Evolutionary conservation across 768 basidiomycete species (phyloP).

Genomic region (Macrolepiota dolichaula): DNA sequence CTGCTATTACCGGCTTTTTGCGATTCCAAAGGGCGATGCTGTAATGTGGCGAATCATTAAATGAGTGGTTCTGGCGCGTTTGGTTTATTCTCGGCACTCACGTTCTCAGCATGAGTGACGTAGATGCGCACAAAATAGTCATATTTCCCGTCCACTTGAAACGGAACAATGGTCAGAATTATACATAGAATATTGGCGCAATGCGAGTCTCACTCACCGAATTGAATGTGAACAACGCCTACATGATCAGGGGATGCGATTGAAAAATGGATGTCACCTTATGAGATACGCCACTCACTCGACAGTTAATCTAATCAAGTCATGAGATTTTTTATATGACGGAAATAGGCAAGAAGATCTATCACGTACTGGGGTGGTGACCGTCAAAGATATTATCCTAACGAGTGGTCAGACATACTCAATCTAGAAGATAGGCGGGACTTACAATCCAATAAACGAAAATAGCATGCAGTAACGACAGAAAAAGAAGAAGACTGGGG

Average conservation of each 20-base stretch:
- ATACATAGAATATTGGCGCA: background rate
- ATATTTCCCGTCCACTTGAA: conserved; percentile 60
- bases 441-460: conserved; percentile 62
- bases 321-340: conserved; percentile 12
- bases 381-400: conserved; percentile 58
- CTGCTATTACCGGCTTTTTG: conserved; percentile 41
- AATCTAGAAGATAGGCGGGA: conserved; percentile 2
- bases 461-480: conserved; percentile 72
- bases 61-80: conserved; percentile 5
- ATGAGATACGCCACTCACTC: conserved; percentile 32
- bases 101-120: conserved; percentile 71
- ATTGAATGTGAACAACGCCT: conserved; percentile 69
- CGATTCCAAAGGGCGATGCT: conserved; percentile 71
- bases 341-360: background rate
- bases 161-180: background rate
- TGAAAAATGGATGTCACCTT: background rate
- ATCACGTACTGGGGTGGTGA: conserved; percentile 39
- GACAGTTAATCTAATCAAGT: conserved; percentile 51
- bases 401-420: background rate
- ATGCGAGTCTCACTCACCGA: conserved; percentile 40
- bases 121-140: conserved; percentile 62
- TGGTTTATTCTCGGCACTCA: conserved; percentile 25
- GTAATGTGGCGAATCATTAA: background rate
- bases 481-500: conserved; percentile 59
- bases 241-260: conserved; percentile 9